Evolutionary conservation across 2,329 filamentous ascomycete genomes (phyloP).

Genomic region (Exophiala alcalophila): DNA sequence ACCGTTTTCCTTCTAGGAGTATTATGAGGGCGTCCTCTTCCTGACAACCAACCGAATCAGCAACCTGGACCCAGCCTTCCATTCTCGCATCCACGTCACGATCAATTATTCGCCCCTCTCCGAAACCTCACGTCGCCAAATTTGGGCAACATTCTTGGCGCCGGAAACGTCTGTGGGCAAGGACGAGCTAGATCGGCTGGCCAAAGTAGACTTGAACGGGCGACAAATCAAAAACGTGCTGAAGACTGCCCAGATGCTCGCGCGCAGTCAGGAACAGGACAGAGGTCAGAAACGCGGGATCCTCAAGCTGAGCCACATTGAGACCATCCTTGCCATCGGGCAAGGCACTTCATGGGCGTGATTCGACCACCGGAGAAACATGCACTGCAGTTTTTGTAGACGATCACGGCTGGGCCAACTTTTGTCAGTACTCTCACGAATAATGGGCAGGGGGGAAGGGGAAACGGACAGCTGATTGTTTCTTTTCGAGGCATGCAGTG

Average conservation of each 20-base stretch:
- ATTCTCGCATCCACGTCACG: constrained; percentile 42
- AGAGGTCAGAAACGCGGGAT: constrained; percentile 13
- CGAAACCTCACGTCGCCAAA: constrained; percentile 17
- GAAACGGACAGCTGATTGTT: no score
- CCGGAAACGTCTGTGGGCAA: constrained; percentile 8
- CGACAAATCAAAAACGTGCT: constrained; percentile 47
- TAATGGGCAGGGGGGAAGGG: no score
- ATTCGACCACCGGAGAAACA: no score
- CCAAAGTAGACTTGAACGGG: constrained; percentile 31
- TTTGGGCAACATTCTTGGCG: constrained; percentile 24
- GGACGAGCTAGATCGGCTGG: constrained; percentile 19
- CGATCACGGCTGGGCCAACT: no score
- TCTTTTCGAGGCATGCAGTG: no score
- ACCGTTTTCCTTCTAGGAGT: constrained; percentile 29
- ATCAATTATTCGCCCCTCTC: constrained; percentile 47
- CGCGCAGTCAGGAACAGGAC: constrained; percentile 25
- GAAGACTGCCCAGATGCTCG: constrained; percentile 44
- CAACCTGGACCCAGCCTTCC: constrained; percentile 35
- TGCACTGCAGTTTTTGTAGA: no score
- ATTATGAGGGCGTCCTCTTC: constrained; percentile 35
- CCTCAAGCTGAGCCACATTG: constrained; percentile 34
- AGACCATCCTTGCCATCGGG: constrained; percentile 36
- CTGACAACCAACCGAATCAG: constrained; percentile 35
- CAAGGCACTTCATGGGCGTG: constrained; percentile 27
- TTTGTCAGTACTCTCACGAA: no score